Evolutionary conservation across 371 early-diverging fungal genomes (phyloP).

Genomic region (Syncephalastrum racemosum): DNA sequence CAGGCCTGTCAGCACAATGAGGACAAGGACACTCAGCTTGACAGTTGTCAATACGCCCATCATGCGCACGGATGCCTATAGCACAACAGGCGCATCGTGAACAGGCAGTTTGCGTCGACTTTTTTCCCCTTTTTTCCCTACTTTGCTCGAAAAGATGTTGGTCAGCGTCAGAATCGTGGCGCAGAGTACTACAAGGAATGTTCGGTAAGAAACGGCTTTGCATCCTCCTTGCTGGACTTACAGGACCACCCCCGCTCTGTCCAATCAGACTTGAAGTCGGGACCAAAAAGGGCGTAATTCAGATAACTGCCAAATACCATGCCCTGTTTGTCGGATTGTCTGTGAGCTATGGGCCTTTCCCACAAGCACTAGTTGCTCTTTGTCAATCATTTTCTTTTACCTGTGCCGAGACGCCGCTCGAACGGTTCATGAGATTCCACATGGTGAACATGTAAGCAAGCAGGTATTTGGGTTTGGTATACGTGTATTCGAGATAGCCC

Average conservation of each 20-base stretch:
- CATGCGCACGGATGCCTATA: slow-evolving; percentile 25
- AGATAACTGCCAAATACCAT: slow-evolving; percentile 44
- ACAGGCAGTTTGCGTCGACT: neutral
- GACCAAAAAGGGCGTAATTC: slow-evolving; percentile 41
- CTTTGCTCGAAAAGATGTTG: slow-evolving; percentile 33
- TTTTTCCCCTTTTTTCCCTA: neutral
- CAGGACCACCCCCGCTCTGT: slow-evolving; percentile 39
- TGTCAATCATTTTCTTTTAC: too few relatives aligned
- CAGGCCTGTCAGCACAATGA: slow-evolving; percentile 29
- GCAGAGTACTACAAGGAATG: slow-evolving; percentile 24
- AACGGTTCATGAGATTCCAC: slow-evolving; percentile 40
- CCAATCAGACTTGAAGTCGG: slow-evolving; percentile 28
- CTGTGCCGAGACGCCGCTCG: slow-evolving; percentile 42
- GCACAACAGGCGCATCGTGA: neutral
- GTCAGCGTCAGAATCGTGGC: slow-evolving; percentile 25
- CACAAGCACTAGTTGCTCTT: slow-evolving; percentile 8
- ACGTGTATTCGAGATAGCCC: slow-evolving; percentile 41
- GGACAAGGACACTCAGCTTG: slow-evolving; percentile 26
- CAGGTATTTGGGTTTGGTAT: slow-evolving; percentile 38
- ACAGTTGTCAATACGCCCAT: slow-evolving; percentile 30
- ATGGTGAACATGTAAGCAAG: slow-evolving; percentile 39
- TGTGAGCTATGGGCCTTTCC: neutral
- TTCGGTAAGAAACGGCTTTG: too few relatives aligned
- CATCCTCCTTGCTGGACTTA: slow-evolving; percentile 18
- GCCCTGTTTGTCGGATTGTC: slow-evolving; percentile 8